Percentiles rank a stretch among this genome's conserved stretches.
Evolutionary conservation across 768 basidiomycete species (phyloP).

Genomic region (Boletus vermiculosoides): DNA sequence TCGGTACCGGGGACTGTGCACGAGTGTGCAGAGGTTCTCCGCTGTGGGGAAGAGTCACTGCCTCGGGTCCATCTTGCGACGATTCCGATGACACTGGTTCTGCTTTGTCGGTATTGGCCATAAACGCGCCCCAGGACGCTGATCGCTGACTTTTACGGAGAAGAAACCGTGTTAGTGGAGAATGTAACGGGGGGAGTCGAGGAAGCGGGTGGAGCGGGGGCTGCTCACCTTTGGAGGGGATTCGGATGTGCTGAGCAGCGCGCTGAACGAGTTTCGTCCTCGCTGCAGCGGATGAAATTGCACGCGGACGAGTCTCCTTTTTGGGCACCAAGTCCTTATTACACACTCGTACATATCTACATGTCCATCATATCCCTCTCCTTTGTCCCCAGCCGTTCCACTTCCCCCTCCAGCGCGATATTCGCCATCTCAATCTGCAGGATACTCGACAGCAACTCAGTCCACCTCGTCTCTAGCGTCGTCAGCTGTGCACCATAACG

Average conservation of each 20-base stretch:
- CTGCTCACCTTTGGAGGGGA: conserved; percentile 9
- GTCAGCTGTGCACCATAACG: conserved; percentile 76
- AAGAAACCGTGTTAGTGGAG: conserved; percentile 10
- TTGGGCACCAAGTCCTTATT: conserved; percentile 15
- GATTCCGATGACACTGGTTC: conserved; percentile 45
- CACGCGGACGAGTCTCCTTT: conserved; percentile 25
- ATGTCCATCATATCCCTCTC: conserved; percentile 60
- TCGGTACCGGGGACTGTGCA: conserved; percentile 18
- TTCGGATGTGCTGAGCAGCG: not conserved
- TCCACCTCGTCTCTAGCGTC: conserved; percentile 85
- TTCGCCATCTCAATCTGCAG: conserved; percentile 97
- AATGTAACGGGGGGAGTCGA: not conserved
- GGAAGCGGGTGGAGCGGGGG: not conserved
- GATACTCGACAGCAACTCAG: conserved; percentile 84
- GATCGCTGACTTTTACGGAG: conserved; percentile 16
- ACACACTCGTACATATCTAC: conserved; percentile 1
- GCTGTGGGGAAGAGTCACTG: conserved; percentile 6
- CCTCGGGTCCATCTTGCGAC: conserved; percentile 25
- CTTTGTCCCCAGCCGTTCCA: conserved; percentile 55
- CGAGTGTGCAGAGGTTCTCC: conserved; percentile 8
- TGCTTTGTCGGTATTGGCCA: conserved; percentile 65
- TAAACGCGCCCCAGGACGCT: conserved; percentile 77
- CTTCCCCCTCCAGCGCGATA: conserved; percentile 79
- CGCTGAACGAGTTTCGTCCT: conserved; percentile 9
- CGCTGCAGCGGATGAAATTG: conserved; percentile 16